These are phyloP conservation scores for Stagonosporopsis rhizophila DNA, from an alignment of 2,329 filamentous ascomycete genomes.

Conservation along the genomic window DNA sequence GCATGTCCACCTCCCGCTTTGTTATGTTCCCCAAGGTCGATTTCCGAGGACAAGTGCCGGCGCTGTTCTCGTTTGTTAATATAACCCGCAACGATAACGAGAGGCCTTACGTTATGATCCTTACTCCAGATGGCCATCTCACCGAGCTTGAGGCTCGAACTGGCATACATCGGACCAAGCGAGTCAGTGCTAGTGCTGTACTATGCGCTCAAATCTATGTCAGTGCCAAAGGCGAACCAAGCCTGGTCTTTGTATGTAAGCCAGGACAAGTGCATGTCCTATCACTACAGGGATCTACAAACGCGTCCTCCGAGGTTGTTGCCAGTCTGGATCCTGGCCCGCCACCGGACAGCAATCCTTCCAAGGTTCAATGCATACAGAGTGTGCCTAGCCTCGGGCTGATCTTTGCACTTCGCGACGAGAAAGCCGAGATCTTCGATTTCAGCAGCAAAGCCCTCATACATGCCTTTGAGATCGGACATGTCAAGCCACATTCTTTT, in stretches of 20 bases:
- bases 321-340: slow-evolving; percentile 45
- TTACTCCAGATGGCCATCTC: slow-evolving; percentile 70
- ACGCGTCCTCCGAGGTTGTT: slow-evolving; percentile 43
- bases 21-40: slow-evolving; percentile 61
- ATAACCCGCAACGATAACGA: slow-evolving; percentile 39
- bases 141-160: slow-evolving; percentile 63
- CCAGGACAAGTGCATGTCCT: slow-evolving; percentile 46
- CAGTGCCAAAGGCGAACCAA: slow-evolving; percentile 34
- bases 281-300: slow-evolving; percentile 29
- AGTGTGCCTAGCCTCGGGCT: slow-evolving; percentile 64
- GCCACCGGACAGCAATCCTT: slow-evolving; percentile 46
- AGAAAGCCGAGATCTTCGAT: slow-evolving; percentile 68
- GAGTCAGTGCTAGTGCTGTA: slow-evolving; percentile 37
- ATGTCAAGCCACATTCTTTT: slow-evolving; percentile 66
- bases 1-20: slow-evolving; percentile 64
- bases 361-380: slow-evolving; percentile 64
- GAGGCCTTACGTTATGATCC: slow-evolving; percentile 60
- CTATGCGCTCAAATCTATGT: slow-evolving; percentile 40
- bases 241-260: slow-evolving; percentile 44
- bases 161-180: slow-evolving; percentile 42
- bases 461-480: slow-evolving; percentile 67
- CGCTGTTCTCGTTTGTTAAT: slow-evolving; percentile 65
- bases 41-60: slow-evolving; percentile 64
- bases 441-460: slow-evolving; percentile 63
- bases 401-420: slow-evolving; percentile 66